phyloP scores from a whole-genome alignment of 331 rosid species.

The Malus hybrid region DNA sequence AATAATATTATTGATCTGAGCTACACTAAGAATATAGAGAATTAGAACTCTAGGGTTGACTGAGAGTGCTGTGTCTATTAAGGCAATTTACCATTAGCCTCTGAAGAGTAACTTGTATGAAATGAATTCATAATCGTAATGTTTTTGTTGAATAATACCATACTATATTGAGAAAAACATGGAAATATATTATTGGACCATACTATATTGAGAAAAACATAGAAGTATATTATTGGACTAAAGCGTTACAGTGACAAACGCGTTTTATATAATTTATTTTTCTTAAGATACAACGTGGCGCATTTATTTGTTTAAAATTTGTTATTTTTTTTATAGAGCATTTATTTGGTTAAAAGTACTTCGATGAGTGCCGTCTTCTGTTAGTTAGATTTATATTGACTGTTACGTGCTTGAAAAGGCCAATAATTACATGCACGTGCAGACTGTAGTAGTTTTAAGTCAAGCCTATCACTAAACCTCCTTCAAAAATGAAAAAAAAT shows the following conservation, averaged over 20 bases:
- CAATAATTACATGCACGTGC: conserved; percentile 6
- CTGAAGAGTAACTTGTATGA: neutral
- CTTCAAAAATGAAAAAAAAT: no score
- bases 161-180: no score
- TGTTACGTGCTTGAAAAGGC: neutral
- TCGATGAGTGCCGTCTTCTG: no score
- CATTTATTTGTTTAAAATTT: neutral
- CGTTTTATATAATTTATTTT: no score
- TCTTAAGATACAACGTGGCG: neutral
- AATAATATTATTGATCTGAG: no score
- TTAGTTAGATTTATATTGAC: neutral
- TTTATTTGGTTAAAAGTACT: neutral
- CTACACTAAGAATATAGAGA: no score
- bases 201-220: no score
- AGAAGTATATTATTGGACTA: neutral
- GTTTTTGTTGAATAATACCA: no score
- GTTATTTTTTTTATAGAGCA: no score
- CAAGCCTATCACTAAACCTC: neutral
- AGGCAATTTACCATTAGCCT: neutral
- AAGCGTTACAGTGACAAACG: neutral
- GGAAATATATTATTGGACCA: neutral
- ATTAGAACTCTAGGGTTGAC: neutral
- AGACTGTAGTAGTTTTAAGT: neutral
- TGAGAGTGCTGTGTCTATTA: no score
- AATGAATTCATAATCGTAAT: fast-evolving